Percentiles rank a stretch among this genome's conserved stretches.
These are phyloP conservation scores for Physcia stellaris DNA, from an alignment of 495 filamentous ascomycete species.

Conservation along the genomic window DNA sequence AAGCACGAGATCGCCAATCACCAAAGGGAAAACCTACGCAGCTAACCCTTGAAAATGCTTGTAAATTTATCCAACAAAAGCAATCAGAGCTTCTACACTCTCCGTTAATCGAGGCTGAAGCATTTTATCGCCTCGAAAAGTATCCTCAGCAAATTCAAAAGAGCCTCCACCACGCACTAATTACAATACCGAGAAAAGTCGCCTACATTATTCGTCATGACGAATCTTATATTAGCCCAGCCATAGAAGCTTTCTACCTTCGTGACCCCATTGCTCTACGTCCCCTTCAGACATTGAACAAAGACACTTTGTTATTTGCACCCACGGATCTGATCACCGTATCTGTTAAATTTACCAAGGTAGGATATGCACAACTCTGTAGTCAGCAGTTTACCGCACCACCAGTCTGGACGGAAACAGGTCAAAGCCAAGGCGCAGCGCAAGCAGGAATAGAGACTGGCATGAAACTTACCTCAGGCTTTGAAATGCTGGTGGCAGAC, in stretches of 20 bases:
- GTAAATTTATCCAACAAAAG: slow-evolving; percentile 37
- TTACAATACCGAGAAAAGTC: slow-evolving; percentile 66
- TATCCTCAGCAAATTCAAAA: slow-evolving; percentile 63
- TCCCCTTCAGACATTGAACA: slow-evolving; percentile 41
- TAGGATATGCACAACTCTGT: slow-evolving; percentile 81
- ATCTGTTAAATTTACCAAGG: slow-evolving; percentile 67
- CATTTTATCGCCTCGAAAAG: slow-evolving; percentile 71
- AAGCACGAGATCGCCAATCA: slow-evolving; percentile 13
- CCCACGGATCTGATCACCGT: slow-evolving; percentile 68
- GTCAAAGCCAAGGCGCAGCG: slow-evolving; percentile 23
- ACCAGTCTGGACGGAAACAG: slow-evolving; percentile 38
- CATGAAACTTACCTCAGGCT: slow-evolving; percentile 80
- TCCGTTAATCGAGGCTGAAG: slow-evolving; percentile 65
- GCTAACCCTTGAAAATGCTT: slow-evolving; percentile 46
- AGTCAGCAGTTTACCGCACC: slow-evolving; percentile 74
- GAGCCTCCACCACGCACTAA: slow-evolving; percentile 55
- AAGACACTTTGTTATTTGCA: slow-evolving; percentile 42
- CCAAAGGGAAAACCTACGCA: slow-evolving; percentile 31
- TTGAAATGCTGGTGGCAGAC: slow-evolving; percentile 72
- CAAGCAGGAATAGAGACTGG: slow-evolving; percentile 50
- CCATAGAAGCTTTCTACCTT: slow-evolving; percentile 84
- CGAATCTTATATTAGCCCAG: slow-evolving; percentile 63
- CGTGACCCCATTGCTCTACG: slow-evolving; percentile 70
- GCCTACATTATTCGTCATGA: slow-evolving; percentile 66
- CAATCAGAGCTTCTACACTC: slow-evolving; percentile 46